Base-by-base conservation (phyloP, 129 eudicot species). In the Arctium lappa region DNA sequence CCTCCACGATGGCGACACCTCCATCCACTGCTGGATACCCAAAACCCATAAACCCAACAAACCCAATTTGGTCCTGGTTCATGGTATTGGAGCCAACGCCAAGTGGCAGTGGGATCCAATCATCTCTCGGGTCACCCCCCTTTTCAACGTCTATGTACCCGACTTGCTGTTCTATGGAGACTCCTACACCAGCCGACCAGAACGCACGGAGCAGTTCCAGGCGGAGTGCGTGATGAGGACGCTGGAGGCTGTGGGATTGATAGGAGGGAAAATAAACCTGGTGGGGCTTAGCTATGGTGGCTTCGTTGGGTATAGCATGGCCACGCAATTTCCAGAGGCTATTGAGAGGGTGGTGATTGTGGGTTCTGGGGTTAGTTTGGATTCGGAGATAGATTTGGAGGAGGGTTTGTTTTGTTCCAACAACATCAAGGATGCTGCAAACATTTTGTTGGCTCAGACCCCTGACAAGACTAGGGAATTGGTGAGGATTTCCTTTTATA, bases 281-380 rank as follows among this genome's bases (percentile, higher is more conserved):
- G 95, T 84, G 72, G 97, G 97, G 66, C 74, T 93, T 34, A 93
- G 96, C 74, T 93, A 93, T 63, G 97, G 97, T 32, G 96, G 96
- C 30, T 91, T 91, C 81, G 97, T 93, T 36, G 97, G 88, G 78
- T 93, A 93, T 74, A 89, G 90, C 48, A 83, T 93, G 87, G 95
- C 95, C 48, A 91, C 85, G 42, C 92, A 86, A 85, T 91, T 85
- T 62, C 91, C 91, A 6, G 90, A 85, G 74, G 87, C 83, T 72
- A 87, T 93, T 82, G 92, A 93, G 86, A 88, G 81, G 74, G 70
- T 87, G 85, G 92, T 89, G 88, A 56, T 93, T 37, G 78, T 80
- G 22, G 87, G 91, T 44, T 82, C 93, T 15, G 97, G 97, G 48
- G 88, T 93, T 29, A 82, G 91, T 76, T 30, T 93, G 88, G 97